Evolutionary conservation across 2,329 filamentous ascomycete genomes (phyloP).

Genomic region (Parascedosporium putredinis): DNA sequence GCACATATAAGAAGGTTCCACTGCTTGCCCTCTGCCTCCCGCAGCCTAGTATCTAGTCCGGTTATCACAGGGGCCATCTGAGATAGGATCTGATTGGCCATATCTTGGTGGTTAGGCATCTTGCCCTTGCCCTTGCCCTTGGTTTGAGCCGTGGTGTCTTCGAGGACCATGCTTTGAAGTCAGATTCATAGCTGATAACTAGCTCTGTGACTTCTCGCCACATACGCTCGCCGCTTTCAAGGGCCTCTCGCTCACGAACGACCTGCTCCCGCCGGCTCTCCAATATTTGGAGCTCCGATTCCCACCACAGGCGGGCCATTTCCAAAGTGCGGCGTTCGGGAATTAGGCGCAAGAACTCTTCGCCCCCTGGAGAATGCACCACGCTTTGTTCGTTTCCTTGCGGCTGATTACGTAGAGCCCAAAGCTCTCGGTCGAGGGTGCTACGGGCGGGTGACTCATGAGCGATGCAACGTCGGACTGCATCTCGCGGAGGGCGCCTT

Average conservation of each 20-base stretch:
- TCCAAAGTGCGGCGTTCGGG: constrained; percentile 55
- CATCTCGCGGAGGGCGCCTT: constrained; percentile 53
- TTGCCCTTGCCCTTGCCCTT: constrained; percentile 8
- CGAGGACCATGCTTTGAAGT: constrained; percentile 48
- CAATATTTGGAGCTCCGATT: constrained; percentile 47
- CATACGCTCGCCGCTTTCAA: constrained; percentile 55
- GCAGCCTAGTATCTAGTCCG: constrained; percentile 43
- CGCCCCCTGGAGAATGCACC: constrained; percentile 24
- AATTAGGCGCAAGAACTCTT: constrained; percentile 49
- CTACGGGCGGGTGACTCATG: constrained; percentile 45
- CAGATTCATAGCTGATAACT: constrained; percentile 55
- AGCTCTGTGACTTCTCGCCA: constrained; percentile 54
- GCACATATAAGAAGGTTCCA: constrained; percentile 71
- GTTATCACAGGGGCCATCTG: constrained; percentile 47
- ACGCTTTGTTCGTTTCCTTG: constrained; percentile 9
- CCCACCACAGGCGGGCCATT: constrained; percentile 64
- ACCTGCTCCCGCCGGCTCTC: constrained; percentile 44
- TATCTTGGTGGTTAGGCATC: constrained; percentile 22
- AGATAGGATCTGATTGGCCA: constrained; percentile 35
- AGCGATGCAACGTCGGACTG: constrained; percentile 52
- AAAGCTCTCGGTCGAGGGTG: constrained; percentile 39
- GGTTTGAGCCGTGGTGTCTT: constrained; percentile 17
- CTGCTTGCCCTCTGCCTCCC: constrained; percentile 45
- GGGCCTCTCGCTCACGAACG: constrained; percentile 50
- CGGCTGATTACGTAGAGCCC: too few relatives aligned